Conservation (phyloP, 1,139 yeast species). For the Wickerhamomyces sp. region DNA sequence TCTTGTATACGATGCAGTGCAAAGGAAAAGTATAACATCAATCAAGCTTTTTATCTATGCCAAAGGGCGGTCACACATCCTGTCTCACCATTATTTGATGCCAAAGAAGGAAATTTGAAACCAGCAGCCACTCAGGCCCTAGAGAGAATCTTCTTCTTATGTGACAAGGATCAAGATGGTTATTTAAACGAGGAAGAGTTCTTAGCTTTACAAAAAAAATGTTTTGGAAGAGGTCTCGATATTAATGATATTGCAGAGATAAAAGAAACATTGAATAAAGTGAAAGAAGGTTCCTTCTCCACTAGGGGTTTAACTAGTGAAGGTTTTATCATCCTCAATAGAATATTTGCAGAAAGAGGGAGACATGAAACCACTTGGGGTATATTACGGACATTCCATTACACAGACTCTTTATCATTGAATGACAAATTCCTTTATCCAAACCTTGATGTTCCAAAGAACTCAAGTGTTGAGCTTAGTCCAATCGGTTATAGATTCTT, state of each 20-base stretch:
- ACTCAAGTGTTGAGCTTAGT: slow-evolving; percentile 83
- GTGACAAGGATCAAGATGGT: slow-evolving; percentile 91
- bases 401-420: slow-evolving; percentile 85
- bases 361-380: slow-evolving; percentile 98
- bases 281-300: slow-evolving; percentile 21
- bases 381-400: slow-evolving; percentile 76
- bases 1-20: slow-evolving; percentile 89
- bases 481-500: slow-evolving; percentile 91
- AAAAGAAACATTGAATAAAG: slow-evolving; percentile 33
- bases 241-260: slow-evolving; percentile 46
- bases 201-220: slow-evolving; percentile 60
- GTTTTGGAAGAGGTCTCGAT: slow-evolving; percentile 62
- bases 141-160: slow-evolving; percentile 72
- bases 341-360: slow-evolving; percentile 82
- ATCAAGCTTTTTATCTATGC: slow-evolving; percentile 83
- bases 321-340: slow-evolving; percentile 75
- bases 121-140: slow-evolving; percentile 74
- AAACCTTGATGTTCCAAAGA: slow-evolving; percentile 65
- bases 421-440: slow-evolving; percentile 78
- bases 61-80: slow-evolving; percentile 92
- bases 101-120: slow-evolving; percentile 81
- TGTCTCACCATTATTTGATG: slow-evolving; percentile 86
- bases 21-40: slow-evolving; percentile 73
- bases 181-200: slow-evolving; percentile 67
- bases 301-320: slow-evolving; percentile 59